These are phyloP conservation scores for Phialemoniopsis sp. DNA, from an alignment of 2,329 filamentous ascomycete species.

Conservation along the genomic window DNA sequence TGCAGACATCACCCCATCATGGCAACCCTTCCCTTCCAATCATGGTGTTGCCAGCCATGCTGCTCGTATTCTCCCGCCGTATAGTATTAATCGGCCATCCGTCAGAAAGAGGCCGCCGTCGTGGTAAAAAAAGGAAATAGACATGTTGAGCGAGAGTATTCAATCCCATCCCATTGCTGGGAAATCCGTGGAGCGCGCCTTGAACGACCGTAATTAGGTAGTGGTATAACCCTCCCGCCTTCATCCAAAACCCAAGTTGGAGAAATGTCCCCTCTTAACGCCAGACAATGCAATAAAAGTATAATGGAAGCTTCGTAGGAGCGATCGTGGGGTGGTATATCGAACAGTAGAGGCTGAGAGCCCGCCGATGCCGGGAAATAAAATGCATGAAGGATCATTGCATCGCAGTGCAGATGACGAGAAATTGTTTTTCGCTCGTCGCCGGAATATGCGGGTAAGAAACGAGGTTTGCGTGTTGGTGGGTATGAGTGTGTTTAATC, in stretches of 20 bases:
- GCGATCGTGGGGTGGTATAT: constrained; percentile 1
- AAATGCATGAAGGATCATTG: too few species aligned
- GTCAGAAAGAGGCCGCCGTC: too few species aligned
- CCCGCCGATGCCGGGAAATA: too few species aligned
- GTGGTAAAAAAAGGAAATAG: not conserved
- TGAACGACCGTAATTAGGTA: constrained; percentile 3
- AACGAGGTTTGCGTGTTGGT: not conserved
- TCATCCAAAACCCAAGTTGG: constrained; percentile 2
- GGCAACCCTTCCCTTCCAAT: too few species aligned
- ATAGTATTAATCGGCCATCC: too few species aligned
- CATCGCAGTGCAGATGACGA: too few species aligned
- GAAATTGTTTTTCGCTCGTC: not conserved
- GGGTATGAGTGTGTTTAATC: constrained; percentile 42
- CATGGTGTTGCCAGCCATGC: too few species aligned
- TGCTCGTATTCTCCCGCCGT: too few species aligned
- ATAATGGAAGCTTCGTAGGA: constrained; percentile 1
- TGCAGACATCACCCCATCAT: too few species aligned
- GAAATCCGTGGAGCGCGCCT: not conserved
- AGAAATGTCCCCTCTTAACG: constrained; percentile 7
- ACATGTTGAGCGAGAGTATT: constrained; percentile 4
- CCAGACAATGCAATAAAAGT: constrained; percentile 11
- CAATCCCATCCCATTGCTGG: not conserved
- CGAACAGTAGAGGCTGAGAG: not conserved
- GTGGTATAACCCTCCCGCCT: not conserved
- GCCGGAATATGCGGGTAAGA: not conserved